Percentiles rank a stretch among this genome's conserved stretches.
Evolutionary conservation across 345 rosid species (phyloP).

Genomic region (Carallia pectinifolia): DNA sequence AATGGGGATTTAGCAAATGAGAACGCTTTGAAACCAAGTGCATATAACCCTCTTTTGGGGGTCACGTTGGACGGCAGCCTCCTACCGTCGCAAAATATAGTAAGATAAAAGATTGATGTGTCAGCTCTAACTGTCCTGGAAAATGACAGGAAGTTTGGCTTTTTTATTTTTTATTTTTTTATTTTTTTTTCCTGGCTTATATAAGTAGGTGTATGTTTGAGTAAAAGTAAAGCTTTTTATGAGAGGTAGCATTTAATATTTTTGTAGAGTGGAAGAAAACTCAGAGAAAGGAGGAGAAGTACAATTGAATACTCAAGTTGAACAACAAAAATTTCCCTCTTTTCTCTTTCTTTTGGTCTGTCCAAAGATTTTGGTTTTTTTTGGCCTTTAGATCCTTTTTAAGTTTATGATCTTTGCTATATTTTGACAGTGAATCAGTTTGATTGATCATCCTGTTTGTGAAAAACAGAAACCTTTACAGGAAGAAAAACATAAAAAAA

Average conservation of each 20-base stretch:
- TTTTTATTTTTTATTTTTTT: too few relatives aligned
- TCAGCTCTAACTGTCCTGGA: not conserved
- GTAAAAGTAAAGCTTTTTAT: too few relatives aligned
- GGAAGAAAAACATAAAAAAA: not conserved
- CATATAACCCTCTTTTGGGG: not conserved
- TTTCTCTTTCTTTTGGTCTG: not conserved
- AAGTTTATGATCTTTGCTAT: not conserved
- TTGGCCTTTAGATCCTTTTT: not conserved
- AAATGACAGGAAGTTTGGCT: not conserved
- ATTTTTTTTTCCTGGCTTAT: not conserved
- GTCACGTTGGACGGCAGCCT: not conserved
- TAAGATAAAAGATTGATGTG: not conserved
- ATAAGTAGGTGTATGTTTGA: constrained; percentile 2
- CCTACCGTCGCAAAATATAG: not conserved
- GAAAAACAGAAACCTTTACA: not conserved
- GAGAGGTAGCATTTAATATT: not conserved
- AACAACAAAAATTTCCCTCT: not conserved
- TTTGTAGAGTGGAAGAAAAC: not conserved
- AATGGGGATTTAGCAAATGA: not conserved
- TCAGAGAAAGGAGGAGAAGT: too few relatives aligned
- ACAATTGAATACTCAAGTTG: not conserved
- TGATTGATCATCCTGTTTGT: not conserved
- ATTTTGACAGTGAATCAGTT: not conserved
- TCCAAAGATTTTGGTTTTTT: not conserved
- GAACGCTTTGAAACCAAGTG: not conserved